Evolutionary conservation across 2,329 filamentous ascomycete genomes (phyloP).

Genomic region (Raffaelea deltoideospora): DNA sequence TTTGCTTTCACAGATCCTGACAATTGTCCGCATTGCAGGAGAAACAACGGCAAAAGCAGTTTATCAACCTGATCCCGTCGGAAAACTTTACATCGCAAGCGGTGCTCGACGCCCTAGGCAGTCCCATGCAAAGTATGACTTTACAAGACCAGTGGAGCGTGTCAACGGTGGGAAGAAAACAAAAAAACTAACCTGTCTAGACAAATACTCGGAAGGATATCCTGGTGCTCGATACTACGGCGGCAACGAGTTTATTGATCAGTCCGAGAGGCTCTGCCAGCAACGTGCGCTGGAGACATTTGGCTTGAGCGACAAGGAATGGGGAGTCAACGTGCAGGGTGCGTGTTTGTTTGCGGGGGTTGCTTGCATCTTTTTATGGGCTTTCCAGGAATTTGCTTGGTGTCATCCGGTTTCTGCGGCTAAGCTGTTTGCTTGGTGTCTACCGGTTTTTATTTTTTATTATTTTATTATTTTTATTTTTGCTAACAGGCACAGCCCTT

Average conservation of each 20-base stretch:
- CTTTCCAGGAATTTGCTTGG: too few relatives aligned
- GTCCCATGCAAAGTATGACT: slow-evolving; percentile 94
- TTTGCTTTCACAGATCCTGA: background rate
- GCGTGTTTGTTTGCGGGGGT: slow-evolving; percentile 17
- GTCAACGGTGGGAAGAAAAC: background rate
- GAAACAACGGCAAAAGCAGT: slow-evolving; percentile 92
- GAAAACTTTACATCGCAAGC: slow-evolving; percentile 94
- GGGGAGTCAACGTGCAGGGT: slow-evolving; percentile 95
- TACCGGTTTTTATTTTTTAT: too few relatives aligned
- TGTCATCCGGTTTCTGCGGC: too few relatives aligned
- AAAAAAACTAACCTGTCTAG: too few relatives aligned
- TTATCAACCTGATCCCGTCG: slow-evolving; percentile 92
- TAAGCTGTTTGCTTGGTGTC: background rate
- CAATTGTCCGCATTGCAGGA: slow-evolving; percentile 46
- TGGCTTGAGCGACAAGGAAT: slow-evolving; percentile 66
- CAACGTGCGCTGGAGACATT: slow-evolving; percentile 80
- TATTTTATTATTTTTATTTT: too few relatives aligned
- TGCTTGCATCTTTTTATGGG: too few relatives aligned
- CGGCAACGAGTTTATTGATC: slow-evolving; percentile 90
- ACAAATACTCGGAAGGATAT: slow-evolving; percentile 98
- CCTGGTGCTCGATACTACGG: slow-evolving; percentile 94
- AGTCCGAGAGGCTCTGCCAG: slow-evolving; percentile 80
- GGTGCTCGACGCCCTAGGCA: slow-evolving; percentile 79
- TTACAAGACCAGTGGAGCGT: background rate
- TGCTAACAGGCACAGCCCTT: slow-evolving; percentile 39